Percentiles rank a stretch among this genome's conserved stretches.
Conservation (phyloP, 2,329 filamentous ascomycete genomes). For the Tolypocladium album region DNA sequence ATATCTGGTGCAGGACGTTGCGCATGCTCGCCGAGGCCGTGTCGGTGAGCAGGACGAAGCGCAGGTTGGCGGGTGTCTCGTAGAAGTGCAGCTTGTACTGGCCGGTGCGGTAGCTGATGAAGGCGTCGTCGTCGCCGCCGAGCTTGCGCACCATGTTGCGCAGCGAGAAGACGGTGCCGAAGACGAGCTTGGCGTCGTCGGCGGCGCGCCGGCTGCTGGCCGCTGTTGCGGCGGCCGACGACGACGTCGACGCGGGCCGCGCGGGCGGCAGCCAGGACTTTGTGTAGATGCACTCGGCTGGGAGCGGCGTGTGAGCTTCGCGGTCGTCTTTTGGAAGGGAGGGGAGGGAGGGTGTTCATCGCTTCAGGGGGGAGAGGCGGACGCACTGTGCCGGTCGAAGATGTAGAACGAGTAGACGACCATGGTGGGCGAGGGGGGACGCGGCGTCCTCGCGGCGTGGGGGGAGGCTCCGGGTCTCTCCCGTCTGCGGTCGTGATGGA, state of each 20-base stretch:
- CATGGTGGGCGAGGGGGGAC: constrained; percentile 45
- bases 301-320: neutral
- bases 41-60: constrained; percentile 95
- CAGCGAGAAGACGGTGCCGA: constrained; percentile 91
- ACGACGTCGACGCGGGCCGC: constrained; percentile 15
- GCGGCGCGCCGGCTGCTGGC: constrained; percentile 25
- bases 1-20: constrained; percentile 93
- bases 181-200: constrained; percentile 94
- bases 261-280: constrained; percentile 62
- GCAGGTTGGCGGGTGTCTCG: constrained; percentile 90
- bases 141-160: constrained; percentile 96
- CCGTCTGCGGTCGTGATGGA: neutral
- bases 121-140: constrained; percentile 86
- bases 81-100: constrained; percentile 99
- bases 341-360: neutral
- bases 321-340: neutral
- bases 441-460: neutral
- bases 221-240: constrained; percentile 34
- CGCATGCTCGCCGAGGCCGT: constrained; percentile 81
- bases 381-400: constrained; percentile 91
- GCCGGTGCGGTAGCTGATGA: constrained; percentile 84
- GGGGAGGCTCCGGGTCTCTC: neutral
- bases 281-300: constrained; percentile 96
- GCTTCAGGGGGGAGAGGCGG: neutral
- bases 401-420: constrained; percentile 97